Evolutionary conservation across 2,329 filamentous ascomycete species (phyloP).

Genomic region (Xylariaceae sp.): DNA sequence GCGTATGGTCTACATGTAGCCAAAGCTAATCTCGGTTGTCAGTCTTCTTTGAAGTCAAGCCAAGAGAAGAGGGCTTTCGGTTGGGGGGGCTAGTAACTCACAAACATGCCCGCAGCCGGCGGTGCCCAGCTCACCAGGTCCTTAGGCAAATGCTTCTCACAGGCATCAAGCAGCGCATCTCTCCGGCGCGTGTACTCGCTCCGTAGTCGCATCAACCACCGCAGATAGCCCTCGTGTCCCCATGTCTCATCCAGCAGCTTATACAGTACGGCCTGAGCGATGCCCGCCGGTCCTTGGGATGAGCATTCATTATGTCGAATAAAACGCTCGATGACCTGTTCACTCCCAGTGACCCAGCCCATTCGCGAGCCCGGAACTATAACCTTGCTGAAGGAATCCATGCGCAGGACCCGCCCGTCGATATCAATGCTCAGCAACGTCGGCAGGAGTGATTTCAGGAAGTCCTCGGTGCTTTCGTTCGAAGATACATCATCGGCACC

Average conservation of each 20-base stretch:
- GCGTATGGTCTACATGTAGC: constrained; percentile 63
- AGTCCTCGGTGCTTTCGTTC: constrained; percentile 55
- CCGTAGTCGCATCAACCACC: constrained; percentile 82
- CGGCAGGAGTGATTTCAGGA: constrained; percentile 68
- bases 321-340: constrained; percentile 79
- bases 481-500: constrained; percentile 4
- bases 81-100: constrained; percentile 44
- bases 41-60: background rate
- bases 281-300: constrained; percentile 79
- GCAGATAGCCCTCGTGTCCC: constrained; percentile 85
- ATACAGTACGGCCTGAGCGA: constrained; percentile 78
- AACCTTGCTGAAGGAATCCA: constrained; percentile 94
- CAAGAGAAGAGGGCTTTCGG: background rate
- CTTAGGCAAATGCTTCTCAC: constrained; percentile 69
- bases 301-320: constrained; percentile 76
- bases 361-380: constrained; percentile 75
- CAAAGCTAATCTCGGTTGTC: constrained; percentile 52
- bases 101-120: constrained; percentile 91
- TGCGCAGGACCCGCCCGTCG: constrained; percentile 81
- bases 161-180: constrained; percentile 72
- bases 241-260: constrained; percentile 90
- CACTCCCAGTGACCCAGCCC: constrained; percentile 86
- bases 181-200: constrained; percentile 76
- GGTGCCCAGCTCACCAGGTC: constrained; percentile 75
- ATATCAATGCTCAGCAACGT: constrained; percentile 75